phyloP scores from a whole-genome alignment of 306 rosid genomes.

The Acacia melanoxylon region DNA sequence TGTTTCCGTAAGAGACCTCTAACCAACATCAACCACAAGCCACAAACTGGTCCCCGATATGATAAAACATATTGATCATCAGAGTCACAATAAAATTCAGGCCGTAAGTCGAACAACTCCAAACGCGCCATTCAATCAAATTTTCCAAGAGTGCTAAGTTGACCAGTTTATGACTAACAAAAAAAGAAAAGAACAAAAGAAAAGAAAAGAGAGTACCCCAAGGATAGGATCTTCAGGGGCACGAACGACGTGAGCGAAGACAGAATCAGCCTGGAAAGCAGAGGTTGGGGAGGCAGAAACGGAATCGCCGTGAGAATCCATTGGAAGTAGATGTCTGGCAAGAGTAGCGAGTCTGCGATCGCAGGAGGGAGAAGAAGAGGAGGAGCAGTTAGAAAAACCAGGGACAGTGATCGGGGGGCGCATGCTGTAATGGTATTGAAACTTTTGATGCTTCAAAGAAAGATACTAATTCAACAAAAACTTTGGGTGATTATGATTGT shows the following conservation, averaged over 20 bases:
- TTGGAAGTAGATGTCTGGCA: slow-evolving; percentile 48
- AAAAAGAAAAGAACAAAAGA: neutral
- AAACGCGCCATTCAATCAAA: neutral
- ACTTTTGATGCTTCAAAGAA: neutral
- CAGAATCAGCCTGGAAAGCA: slow-evolving; percentile 48
- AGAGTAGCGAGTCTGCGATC: slow-evolving; percentile 78
- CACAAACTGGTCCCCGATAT: neutral
- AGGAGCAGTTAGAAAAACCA: neutral
- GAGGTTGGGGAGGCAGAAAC: slow-evolving; percentile 48
- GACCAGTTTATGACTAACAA: neutral
- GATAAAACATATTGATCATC: neutral
- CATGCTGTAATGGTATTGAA: slow-evolving; percentile 37
- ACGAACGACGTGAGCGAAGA: slow-evolving; percentile 76
- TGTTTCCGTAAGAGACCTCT: neutral
- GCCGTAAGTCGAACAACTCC: neutral
- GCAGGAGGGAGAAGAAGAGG: neutral
- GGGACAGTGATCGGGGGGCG: slow-evolving; percentile 60
- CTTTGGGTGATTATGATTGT: neutral
- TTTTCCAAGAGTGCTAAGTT: neutral
- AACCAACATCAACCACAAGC: neutral
- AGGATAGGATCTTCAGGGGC: slow-evolving; percentile 99
- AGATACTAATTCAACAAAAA: neutral
- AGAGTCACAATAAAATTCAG: neutral
- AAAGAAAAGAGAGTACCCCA: slow-evolving; percentile 55
- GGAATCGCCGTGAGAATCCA: slow-evolving; percentile 43